Conservation (phyloP, 2,329 filamentous ascomycete species). For the Penicillium sp. region DNA sequence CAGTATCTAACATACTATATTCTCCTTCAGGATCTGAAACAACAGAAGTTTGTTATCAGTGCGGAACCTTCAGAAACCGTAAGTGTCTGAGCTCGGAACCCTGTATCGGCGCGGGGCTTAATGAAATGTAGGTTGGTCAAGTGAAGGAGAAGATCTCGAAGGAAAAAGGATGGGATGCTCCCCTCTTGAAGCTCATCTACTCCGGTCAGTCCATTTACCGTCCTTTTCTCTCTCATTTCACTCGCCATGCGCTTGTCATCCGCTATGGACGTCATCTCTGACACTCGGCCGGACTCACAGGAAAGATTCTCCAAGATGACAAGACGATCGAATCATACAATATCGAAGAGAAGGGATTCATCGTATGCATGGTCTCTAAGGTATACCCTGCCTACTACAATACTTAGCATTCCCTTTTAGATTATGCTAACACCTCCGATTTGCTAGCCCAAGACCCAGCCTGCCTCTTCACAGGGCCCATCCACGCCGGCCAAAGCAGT, state of each 20-base stretch:
- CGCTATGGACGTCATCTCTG: slow-evolving; percentile 15
- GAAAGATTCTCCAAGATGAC: slow-evolving; percentile 98
- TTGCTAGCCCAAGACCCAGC: slow-evolving; percentile 71
- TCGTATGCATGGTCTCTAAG: slow-evolving; percentile 98
- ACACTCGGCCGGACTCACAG: slow-evolving; percentile 52
- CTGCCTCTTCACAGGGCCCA: slow-evolving; percentile 45
- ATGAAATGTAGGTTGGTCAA: slow-evolving; percentile 70
- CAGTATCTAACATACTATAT: slow-evolving; percentile 26
- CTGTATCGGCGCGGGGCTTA: slow-evolving; percentile 41
- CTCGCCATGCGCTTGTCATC: background rate
- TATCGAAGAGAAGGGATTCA: slow-evolving; percentile 99
- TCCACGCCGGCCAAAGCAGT: slow-evolving; percentile 45
- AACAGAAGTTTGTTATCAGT: slow-evolving; percentile 97
- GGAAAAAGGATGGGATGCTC: slow-evolving; percentile 93
- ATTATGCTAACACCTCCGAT: slow-evolving; percentile 27
- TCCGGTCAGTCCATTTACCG: slow-evolving; percentile 69
- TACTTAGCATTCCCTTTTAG: background rate
- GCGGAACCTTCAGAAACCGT: slow-evolving; percentile 92
- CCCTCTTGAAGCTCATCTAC: slow-evolving; percentile 95
- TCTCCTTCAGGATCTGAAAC: slow-evolving; percentile 82
- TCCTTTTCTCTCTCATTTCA: background rate
- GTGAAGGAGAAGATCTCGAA: slow-evolving; percentile 91
- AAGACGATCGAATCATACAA: slow-evolving; percentile 96
- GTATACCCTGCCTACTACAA: slow-evolving; percentile 53
- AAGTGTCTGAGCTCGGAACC: slow-evolving; percentile 45